Percentiles rank a stretch among this genome's conserved stretches.
phyloP scores from a whole-genome alignment of 257 asterid species.

The Solanum chiquidenum region DNA sequence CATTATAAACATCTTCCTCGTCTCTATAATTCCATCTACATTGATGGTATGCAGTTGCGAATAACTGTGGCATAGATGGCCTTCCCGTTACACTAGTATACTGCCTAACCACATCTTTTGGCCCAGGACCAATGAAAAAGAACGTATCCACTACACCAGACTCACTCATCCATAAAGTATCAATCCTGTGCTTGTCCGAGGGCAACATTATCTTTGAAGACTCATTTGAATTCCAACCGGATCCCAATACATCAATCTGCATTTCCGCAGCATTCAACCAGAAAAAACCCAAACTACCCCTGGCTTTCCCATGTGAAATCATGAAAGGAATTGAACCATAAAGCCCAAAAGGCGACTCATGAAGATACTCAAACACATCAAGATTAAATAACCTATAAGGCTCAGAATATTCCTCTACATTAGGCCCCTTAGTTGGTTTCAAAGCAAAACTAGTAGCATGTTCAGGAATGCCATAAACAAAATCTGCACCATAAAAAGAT shows the following conservation, averaged over 20 bases:
- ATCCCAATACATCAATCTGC: conserved; percentile 92
- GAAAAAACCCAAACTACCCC: conserved; percentile 93
- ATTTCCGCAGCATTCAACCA: conserved; percentile 99
- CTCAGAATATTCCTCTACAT: conserved; percentile 64
- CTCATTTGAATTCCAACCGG: conserved; percentile 63
- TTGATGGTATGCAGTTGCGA: conserved; percentile 87
- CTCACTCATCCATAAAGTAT: conserved; percentile 95
- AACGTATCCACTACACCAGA: conserved; percentile 90
- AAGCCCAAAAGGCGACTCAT: conserved; percentile 90
- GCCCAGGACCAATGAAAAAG: conserved; percentile 86
- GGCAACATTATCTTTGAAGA: conserved; percentile 50
- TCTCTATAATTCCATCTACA: conserved; percentile 99
- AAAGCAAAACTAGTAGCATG: conserved; percentile 89
- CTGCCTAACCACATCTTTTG: conserved; percentile 90
- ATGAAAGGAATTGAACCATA: conserved; percentile 88
- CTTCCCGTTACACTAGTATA: conserved; percentile 76
- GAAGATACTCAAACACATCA: conserved; percentile 79
- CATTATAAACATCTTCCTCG: conserved; percentile 81
- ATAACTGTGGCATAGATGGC: conserved; percentile 87
- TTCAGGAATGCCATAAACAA: conserved; percentile 90
- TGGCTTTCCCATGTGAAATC: conserved; percentile 74
- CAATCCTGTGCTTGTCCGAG: conserved; percentile 64
- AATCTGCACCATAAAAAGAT: conserved; percentile 87
- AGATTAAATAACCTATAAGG: conserved; percentile 91
- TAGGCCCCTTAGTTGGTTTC: conserved; percentile 87